A percentile compares a stretch with the other conserved stretches of the same genome.
phyloP scores from a whole-genome alignment of 164 flowering plant species.

The Santalum album region DNA sequence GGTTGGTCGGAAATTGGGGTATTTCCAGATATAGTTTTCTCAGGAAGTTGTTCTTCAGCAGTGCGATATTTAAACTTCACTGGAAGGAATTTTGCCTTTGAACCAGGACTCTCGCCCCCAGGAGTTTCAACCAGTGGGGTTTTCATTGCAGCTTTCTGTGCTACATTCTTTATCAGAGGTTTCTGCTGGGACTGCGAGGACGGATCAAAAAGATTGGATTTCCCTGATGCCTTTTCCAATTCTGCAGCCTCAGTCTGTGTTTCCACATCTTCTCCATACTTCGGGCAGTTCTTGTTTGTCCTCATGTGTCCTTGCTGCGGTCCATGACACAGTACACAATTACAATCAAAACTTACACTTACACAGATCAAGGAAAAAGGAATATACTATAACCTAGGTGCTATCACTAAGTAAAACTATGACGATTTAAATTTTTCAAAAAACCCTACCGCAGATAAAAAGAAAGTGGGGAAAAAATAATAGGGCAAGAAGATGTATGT shows the following conservation, averaged over 20 bases:
- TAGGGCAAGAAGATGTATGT: too few species aligned
- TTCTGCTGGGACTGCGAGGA: conserved; percentile 36
- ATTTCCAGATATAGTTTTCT: conserved; percentile 21
- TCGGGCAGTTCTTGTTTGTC: conserved; percentile 96
- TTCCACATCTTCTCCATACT: conserved; percentile 71
- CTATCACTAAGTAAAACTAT: too few species aligned
- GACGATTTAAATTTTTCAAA: too few species aligned
- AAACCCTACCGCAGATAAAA: too few species aligned
- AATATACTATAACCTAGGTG: too few species aligned
- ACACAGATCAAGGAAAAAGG: too few species aligned
- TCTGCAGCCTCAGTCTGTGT: conserved; percentile 39
- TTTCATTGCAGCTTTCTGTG: conserved; percentile 44
- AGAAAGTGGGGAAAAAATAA: too few species aligned
- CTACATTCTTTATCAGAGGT: conserved; percentile 37
- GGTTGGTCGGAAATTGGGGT: conserved; percentile 37
- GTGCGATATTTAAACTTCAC: conserved; percentile 71
- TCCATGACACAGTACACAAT: too few species aligned
- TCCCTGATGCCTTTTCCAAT: conserved; percentile 36
- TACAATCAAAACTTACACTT: too few species aligned
- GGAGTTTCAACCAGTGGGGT: conserved; percentile 38
- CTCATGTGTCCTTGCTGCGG: conserved; percentile 96
- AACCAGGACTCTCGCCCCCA: conserved; percentile 44
- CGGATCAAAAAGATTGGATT: conserved; percentile 33
- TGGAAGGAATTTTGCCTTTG: conserved; percentile 39
- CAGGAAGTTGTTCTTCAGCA: conserved; percentile 40